Evolutionary conservation across 2,329 filamentous ascomycete genomes (phyloP), one percentile per base, ranked within the genome.

Genomic region (Botrytis squamosa): DNA sequence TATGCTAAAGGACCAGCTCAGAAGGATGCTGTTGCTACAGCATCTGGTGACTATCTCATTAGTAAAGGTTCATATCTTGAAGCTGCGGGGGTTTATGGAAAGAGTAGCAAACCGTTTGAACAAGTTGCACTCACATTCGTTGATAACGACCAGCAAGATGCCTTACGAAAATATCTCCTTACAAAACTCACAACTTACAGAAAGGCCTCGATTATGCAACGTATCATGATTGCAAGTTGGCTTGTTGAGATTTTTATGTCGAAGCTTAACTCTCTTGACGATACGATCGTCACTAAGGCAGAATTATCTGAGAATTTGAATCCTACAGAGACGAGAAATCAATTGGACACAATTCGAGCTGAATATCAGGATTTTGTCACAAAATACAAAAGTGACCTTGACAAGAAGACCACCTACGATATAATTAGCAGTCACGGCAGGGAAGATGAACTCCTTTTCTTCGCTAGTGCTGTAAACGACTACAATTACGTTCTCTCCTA

Each of bases 211-310:
- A 86, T 91, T 44, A 99, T 99, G 95, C 96, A 99, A 83, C 88
- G 95, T 74, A 92, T 93, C 76, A 97, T 99, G 94, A 91, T 98
- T 77, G 93, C 95, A 2, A 95, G 92, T 77, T 99, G 96, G 96
- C 88, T 99, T 62, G 87, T 98, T 16, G 96, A 99, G 82, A 88
- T 98, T 2, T 99, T 95, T 83, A 99, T 99, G 94, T 93, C 94
- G 8, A 98, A 97, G 83, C 87, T 99, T 60, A 98, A 99, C 81
- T 92, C 93, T 4, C 87, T 99, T 5, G 96, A 99, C 80, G 96
- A 99, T 82, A 95, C 93, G 4, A 95, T 98, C 76, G 92, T 95
- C 57, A 97, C 95, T 0, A 93, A 93, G 79, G 93, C 94, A 0
- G 94, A 97, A 81, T 84, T 95, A 36, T 88, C 90, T 0, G 93